Evolutionary conservation across 1,284 basidiomycete species (phyloP).

Genomic region (Irpex lacteus): DNA sequence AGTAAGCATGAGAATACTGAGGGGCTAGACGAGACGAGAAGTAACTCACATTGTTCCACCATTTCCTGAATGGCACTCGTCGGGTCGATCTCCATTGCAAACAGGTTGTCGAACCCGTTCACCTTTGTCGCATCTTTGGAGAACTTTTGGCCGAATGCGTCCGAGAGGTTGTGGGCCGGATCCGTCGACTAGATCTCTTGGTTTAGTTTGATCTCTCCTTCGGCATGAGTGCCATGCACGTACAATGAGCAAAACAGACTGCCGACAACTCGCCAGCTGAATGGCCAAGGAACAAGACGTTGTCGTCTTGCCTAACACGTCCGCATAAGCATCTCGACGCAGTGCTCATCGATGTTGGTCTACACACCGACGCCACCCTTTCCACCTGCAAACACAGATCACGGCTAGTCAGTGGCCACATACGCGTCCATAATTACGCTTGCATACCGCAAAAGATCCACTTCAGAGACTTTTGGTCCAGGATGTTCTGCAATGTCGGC

Average conservation of each 20-base stretch:
- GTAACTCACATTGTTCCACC: conserved; percentile 89
- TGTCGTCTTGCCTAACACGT: conserved; percentile 83
- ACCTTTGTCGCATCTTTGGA: conserved; percentile 99
- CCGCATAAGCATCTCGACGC: background rate
- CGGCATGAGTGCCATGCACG: conserved; percentile 26
- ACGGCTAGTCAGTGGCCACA: conserved; percentile 6
- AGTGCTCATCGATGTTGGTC: background rate
- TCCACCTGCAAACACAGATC: conserved; percentile 57
- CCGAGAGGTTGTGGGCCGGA: conserved; percentile 97
- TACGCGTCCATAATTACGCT: conserved; percentile 1
- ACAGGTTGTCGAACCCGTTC: conserved; percentile 96
- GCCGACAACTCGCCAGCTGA: conserved; percentile 82
- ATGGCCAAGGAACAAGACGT: conserved; percentile 96
- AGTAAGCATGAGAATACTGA: conserved; percentile 5
- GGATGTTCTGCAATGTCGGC: conserved; percentile 85
- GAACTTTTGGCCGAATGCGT: conserved; percentile 99
- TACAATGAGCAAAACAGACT: conserved; percentile 93
- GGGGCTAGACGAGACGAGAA: conserved; percentile 2
- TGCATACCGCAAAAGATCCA: conserved; percentile 90
- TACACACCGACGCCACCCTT: conserved; percentile 91
- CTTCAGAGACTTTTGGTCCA: conserved; percentile 87
- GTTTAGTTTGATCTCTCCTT: background rate
- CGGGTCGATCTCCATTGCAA: conserved; percentile 99
- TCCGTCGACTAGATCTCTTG: conserved; percentile 79
- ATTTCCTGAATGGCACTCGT: conserved; percentile 97